Percentiles rank a stretch among this genome's conserved stretches.
These are phyloP conservation scores for Globisporangium cederbergense DNA, from an alignment of 352 stramenopile species.

Conservation along the genomic window DNA sequence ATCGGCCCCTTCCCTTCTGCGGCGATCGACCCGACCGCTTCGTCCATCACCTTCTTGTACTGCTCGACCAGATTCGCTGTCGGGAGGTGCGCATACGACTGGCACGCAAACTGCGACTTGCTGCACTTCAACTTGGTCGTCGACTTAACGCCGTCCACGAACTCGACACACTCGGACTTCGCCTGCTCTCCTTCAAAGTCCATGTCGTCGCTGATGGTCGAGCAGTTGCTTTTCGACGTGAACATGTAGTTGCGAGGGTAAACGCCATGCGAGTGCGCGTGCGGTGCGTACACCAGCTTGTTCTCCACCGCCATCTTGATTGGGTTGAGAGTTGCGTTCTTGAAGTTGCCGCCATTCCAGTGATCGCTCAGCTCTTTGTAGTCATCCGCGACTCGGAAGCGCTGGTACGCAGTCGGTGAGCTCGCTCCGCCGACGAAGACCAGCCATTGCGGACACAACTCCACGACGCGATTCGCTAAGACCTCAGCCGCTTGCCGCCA, in stretches of 20 bases:
- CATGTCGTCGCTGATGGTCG: slow-evolving; percentile 22
- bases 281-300: slow-evolving; percentile 68
- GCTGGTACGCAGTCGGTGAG: slow-evolving; percentile 32
- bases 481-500: slow-evolving; percentile 35
- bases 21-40: slow-evolving; percentile 38
- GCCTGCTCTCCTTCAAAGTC: slow-evolving; percentile 20
- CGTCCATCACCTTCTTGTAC: slow-evolving; percentile 40
- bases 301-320: slow-evolving; percentile 38
- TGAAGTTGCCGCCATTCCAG: slow-evolving; percentile 64
- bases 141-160: slow-evolving; percentile 31
- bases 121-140: slow-evolving; percentile 37
- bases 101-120: slow-evolving; percentile 36
- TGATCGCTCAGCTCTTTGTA: slow-evolving; percentile 39
- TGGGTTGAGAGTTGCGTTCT: slow-evolving; percentile 49
- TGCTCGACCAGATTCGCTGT: slow-evolving; percentile 21
- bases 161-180: slow-evolving; percentile 41
- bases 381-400: slow-evolving; percentile 36
- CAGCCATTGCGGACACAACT: slow-evolving; percentile 59
- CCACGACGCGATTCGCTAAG: slow-evolving; percentile 39
- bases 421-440: slow-evolving; percentile 58
- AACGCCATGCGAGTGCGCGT: slow-evolving; percentile 53
- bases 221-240: slow-evolving; percentile 40
- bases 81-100: slow-evolving; percentile 39
- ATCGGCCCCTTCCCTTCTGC: slow-evolving; percentile 34
- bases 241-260: slow-evolving; percentile 64